A percentile compares a stretch with the other conserved stretches of the same genome.
Evolutionary conservation across 805 yeast genomes (phyloP).

Genomic region (Candida anglica): DNA sequence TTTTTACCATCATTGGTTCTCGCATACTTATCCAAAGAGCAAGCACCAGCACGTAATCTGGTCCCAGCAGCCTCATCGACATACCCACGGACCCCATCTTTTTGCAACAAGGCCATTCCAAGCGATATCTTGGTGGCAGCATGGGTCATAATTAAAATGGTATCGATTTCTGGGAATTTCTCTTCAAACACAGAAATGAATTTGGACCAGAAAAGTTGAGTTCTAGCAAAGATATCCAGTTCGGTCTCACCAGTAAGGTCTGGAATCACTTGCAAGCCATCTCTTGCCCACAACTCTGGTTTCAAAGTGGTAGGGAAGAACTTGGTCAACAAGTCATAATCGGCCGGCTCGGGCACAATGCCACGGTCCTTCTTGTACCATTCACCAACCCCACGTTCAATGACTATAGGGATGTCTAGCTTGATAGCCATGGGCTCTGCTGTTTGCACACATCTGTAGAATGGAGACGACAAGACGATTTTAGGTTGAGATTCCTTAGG

Average conservation of each 20-base stretch:
- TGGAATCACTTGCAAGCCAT: conserved; percentile 62
- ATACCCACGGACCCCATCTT: conserved; percentile 46
- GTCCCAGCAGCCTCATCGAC: conserved; percentile 38
- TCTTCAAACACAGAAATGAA: conserved; percentile 58
- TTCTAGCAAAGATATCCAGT: conserved; percentile 62
- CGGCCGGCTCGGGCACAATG: conserved; percentile 68
- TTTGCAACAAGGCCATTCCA: conserved; percentile 70
- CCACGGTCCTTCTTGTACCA: conserved; percentile 78
- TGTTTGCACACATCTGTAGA: conserved; percentile 86
- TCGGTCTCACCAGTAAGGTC: conserved; percentile 69
- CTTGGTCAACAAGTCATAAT: conserved; percentile 39
- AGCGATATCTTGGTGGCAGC: conserved; percentile 91
- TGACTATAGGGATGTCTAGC: conserved; percentile 53
- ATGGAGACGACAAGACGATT: conserved; percentile 75
- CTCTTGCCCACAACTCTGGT: conserved; percentile 32
- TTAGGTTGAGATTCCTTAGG: conserved; percentile 59
- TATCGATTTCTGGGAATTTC: conserved; percentile 55
- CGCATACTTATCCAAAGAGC: conserved; percentile 69
- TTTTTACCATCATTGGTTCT: conserved; percentile 15
- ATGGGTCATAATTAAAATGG: conserved; percentile 77
- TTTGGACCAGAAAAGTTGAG: conserved; percentile 46
- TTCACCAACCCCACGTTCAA: conserved; percentile 88
- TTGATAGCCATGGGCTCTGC: conserved; percentile 61
- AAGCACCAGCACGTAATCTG: conserved; percentile 68
- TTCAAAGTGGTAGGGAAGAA: conserved; percentile 50